A percentile compares a stretch with the other conserved stretches of the same genome.
Conservation (phyloP, 257 asterid genomes). For the Datura wrightii region DNA sequence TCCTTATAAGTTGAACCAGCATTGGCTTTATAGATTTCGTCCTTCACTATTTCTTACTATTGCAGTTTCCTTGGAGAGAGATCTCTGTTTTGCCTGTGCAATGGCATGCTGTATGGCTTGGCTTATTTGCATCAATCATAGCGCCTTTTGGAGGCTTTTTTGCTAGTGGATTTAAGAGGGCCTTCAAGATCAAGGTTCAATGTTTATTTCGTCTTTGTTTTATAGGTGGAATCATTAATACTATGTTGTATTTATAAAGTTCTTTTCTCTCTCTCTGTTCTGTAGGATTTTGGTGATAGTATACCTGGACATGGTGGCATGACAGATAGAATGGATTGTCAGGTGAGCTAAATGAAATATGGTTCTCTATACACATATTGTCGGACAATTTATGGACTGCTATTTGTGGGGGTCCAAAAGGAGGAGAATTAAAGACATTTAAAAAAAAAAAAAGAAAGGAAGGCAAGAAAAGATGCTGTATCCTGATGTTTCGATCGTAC, state of each 20-base stretch:
- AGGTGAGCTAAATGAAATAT: constrained; percentile 51
- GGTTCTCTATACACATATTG: neutral
- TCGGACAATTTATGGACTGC: constrained; percentile 14
- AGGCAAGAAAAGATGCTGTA: neutral
- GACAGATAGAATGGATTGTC: constrained; percentile 99
- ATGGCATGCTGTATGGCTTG: constrained; percentile 82
- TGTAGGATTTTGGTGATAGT: constrained; percentile 98
- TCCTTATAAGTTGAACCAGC: neutral
- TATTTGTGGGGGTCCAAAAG: neutral
- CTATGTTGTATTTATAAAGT: constrained; percentile 25
- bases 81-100: constrained; percentile 71
- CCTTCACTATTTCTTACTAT: neutral
- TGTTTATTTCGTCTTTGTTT: constrained; percentile 15
- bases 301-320: constrained; percentile 99
- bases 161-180: constrained; percentile 98
- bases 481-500: neutral
- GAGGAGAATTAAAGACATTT: neutral
- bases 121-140: constrained; percentile 89
- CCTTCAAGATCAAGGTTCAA: constrained; percentile 91
- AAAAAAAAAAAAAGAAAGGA: too few relatives aligned
- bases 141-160: constrained; percentile 99
- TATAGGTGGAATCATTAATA: constrained; percentile 17
- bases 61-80: constrained; percentile 78
- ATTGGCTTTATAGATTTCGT: neutral
- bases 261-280: neutral